Conservation (phyloP, 805 yeast genomes). For the Candida arabinofermentans region DNA sequence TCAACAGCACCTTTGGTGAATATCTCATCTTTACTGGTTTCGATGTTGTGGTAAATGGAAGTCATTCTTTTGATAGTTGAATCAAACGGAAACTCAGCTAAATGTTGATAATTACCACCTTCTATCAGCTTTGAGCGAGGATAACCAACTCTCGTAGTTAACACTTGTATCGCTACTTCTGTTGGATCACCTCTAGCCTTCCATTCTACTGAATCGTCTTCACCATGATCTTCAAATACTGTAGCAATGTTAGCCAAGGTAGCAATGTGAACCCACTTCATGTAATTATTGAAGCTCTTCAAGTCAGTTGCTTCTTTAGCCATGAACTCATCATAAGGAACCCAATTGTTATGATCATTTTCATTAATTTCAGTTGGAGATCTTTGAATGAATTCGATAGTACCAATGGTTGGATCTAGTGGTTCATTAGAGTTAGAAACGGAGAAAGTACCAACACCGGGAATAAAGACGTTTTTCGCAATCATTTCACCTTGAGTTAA, state of each 20-base stretch:
- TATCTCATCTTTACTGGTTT: constrained; percentile 23
- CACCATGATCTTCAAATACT: constrained; percentile 45
- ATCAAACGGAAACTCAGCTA: constrained; percentile 71
- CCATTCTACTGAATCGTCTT: constrained; percentile 47
- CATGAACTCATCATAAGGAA: constrained; percentile 24
- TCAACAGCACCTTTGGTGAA: constrained; percentile 78
- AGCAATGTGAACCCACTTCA: constrained; percentile 59
- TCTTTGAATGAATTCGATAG: constrained; percentile 31
- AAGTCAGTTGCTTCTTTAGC: constrained; percentile 8
- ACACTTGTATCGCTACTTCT: constrained; percentile 83
- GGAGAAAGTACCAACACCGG: constrained; percentile 53
- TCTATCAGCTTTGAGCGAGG: constrained; percentile 43
- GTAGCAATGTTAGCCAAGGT: constrained; percentile 78
- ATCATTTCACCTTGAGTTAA: constrained; percentile 79
- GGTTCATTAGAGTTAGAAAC: constrained; percentile 57
- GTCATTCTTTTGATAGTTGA: constrained; percentile 73
- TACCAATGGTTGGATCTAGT: constrained; percentile 60
- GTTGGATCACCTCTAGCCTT: constrained; percentile 87
- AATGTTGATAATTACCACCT: constrained; percentile 37
- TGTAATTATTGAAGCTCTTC: constrained; percentile 27
- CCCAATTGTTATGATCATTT: constrained; percentile 33
- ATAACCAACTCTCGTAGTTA: constrained; percentile 53
- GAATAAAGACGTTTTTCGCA: constrained; percentile 66
- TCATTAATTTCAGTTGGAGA: constrained; percentile 36
- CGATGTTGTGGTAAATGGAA: constrained; percentile 43